Conservation (phyloP, 2,329 filamentous ascomycete species). For the Stagonosporopsis cucurbitacearum region DNA sequence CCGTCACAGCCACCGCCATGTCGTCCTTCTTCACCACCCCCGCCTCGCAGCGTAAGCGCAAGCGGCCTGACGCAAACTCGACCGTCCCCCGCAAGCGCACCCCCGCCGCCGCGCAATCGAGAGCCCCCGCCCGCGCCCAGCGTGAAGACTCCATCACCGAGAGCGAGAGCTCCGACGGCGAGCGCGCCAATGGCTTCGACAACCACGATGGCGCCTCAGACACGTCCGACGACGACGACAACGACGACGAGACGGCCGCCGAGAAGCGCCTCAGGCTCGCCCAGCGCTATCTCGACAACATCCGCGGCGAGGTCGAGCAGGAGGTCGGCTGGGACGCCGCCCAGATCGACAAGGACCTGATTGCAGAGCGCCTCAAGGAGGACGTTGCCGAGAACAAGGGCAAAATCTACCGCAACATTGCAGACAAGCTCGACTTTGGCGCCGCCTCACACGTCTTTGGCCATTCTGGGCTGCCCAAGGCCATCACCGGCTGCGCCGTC, state of each 20-base stretch:
- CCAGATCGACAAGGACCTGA: slow-evolving; percentile 89
- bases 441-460: slow-evolving; percentile 74
- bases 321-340: slow-evolving; percentile 90
- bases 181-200: slow-evolving; percentile 51
- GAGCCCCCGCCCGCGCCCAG: slow-evolving; percentile 51
- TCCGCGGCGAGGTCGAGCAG: slow-evolving; percentile 75
- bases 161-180: slow-evolving; percentile 74
- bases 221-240: slow-evolving; percentile 76
- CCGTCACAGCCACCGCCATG: slow-evolving; percentile 30
- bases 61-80: slow-evolving; percentile 63
- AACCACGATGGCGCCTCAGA: slow-evolving; percentile 52
- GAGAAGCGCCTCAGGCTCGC: slow-evolving; percentile 86
- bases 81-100: slow-evolving; percentile 68
- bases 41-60: slow-evolving; percentile 87
- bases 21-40: slow-evolving; percentile 96
- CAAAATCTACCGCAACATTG: slow-evolving; percentile 82
- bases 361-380: slow-evolving; percentile 83
- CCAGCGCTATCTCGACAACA: slow-evolving; percentile 90
- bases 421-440: slow-evolving; percentile 72
- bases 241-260: slow-evolving; percentile 84
- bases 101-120: slow-evolving; percentile 52
- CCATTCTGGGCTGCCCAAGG: slow-evolving; percentile 76
- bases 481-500: slow-evolving; percentile 80
- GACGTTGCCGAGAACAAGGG: slow-evolving; percentile 93
- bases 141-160: slow-evolving; percentile 85